Base-by-base conservation (phyloP, 2,329 filamentous ascomycete species). In the Cercospora berteroae region DNA sequence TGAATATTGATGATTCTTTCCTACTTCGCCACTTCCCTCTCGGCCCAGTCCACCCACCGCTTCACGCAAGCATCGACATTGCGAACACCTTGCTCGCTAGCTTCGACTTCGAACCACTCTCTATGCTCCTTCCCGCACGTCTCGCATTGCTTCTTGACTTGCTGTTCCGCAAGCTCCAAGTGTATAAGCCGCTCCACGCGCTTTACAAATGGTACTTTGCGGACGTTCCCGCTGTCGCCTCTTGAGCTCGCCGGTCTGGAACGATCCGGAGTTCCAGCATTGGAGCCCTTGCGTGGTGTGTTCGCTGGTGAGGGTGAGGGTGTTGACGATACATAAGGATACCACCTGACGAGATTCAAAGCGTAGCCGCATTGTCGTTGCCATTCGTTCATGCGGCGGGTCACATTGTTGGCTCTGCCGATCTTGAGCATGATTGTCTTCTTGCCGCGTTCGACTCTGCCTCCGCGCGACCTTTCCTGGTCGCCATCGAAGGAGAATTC, bases 71-170 rank as follows among this genome's bases (percentile, higher is more conserved):
- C 88, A 79, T 92, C 89, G 9, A 92, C 86, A 27, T 76, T 84
- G 68, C 84, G 87, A 3, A 98, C 84, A 0, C 89, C 91, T 29
- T 89, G 85, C 70, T 89, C 86, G 23, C 83, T 89, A 0, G 92
- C 91, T 69, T 92, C 88, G 1, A 97, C 89, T 80, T 96, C 91
- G 77, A 99, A 99, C 94, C 94, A 99, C 81, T 99, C 95, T 62
- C 90, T 84, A 79, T 99, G 95, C 74, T 93, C 89, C 75, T 89
- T 89, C 1, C 93, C 93, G 76, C 95, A 99, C 1, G 88, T 86
- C 4, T 84, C 83, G 75, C 95, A 99, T 62, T 86, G 86, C 18
- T 78, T 88, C 80, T 84, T 88, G 67, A 81, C 88, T 79, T 79
- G 81, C 72, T 84, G 80, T 48, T 83, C 84, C 5, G 84, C 84